Evolutionary conservation across 2,329 filamentous ascomycete genomes (phyloP).

Genomic region (Trichoderma brevicompactum): DNA sequence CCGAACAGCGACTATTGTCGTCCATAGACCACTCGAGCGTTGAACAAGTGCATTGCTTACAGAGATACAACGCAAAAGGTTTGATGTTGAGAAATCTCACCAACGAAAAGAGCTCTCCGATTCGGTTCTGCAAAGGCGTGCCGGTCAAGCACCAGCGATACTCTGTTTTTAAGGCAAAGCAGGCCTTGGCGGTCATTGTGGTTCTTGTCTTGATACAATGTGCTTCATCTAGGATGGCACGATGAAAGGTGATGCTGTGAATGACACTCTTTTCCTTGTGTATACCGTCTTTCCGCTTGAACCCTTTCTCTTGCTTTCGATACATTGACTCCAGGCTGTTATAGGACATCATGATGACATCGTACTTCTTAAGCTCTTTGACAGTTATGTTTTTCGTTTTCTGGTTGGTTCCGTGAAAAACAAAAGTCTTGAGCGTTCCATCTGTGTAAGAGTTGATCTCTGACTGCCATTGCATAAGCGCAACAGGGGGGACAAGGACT

Average conservation of each 20-base stretch:
- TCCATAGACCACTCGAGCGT: conserved; percentile 83
- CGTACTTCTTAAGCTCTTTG: conserved; percentile 77
- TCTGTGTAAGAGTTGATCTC: conserved; percentile 83
- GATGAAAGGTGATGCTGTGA: conserved; percentile 85
- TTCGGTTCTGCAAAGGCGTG: conserved; percentile 94
- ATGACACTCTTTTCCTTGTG: conserved; percentile 81
- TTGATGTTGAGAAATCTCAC: conserved; percentile 87
- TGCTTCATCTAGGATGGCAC: conserved; percentile 91
- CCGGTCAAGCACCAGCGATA: conserved; percentile 97
- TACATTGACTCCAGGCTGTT: conserved; percentile 89
- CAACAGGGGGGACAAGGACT: conserved; percentile 89
- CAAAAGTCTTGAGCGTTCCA: conserved; percentile 84
- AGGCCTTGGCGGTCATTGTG: conserved; percentile 91
- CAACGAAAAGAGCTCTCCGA: conserved; percentile 95
- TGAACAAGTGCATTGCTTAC: conserved; percentile 82
- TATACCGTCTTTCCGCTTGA: conserved; percentile 76
- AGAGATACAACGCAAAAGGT: conserved; percentile 93
- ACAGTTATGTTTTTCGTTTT: conserved; percentile 78
- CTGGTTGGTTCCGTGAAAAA: conserved; percentile 85
- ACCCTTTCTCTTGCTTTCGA: conserved; percentile 90
- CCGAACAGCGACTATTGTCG: conserved; percentile 69
- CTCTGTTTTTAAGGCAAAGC: conserved; percentile 83
- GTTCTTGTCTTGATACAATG: conserved; percentile 92
- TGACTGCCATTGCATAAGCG: conserved; percentile 91
- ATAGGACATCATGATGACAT: conserved; percentile 98